Evolutionary conservation across 352 stramenopile genomes (phyloP), one percentile per base, ranked within the genome.

Genomic region (Pythium volutum): DNA sequence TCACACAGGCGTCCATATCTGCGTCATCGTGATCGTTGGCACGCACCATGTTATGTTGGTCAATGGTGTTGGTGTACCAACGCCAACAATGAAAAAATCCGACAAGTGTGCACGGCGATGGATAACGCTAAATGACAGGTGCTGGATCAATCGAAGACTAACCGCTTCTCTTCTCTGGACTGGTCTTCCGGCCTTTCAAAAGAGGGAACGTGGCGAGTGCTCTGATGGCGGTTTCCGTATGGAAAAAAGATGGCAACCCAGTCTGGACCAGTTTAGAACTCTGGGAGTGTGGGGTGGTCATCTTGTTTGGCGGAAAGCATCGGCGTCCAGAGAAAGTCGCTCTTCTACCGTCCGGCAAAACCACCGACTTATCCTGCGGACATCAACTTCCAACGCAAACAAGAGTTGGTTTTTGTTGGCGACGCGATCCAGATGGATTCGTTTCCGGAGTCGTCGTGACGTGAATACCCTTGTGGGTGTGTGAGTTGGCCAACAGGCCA

Each of bases 11-110:
- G 33, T 27, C 34, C 33, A 54, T 38, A 39, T 38, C 14, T 7
- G 26, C 14, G 20, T 22, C 27, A 16, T 16, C n/a, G 18, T 16
- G 29, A 26, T 14, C 33, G 20, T 49, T 29, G n/a, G 29, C 27
- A 25, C 22, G 45, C 31, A 42, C 31, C 55, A 62, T 62, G 33
- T 22, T 55, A 22, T 38, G 55, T 55, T 62, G 55, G 34, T 55
- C 22, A 18, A 43, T 34, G 29, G 53, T 31, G 29, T n/a, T n/a
- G n/a, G n/a, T n/a, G n/a, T n/a, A n/a, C 45, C 51, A 58, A 58
- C 36, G 16, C 51, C 43, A 48, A 55, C 45, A 25, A 45, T 48
- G n/a, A 38, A 38, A 7, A 38, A n/a, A 42, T 18, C 12, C 16
- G 12, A 42, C 36, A 34, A 34, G 10, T 42, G 36, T 42, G 36